Evolutionary conservation across 331 rosid species (phyloP).

Genomic region (Prunus yedoensis): DNA sequence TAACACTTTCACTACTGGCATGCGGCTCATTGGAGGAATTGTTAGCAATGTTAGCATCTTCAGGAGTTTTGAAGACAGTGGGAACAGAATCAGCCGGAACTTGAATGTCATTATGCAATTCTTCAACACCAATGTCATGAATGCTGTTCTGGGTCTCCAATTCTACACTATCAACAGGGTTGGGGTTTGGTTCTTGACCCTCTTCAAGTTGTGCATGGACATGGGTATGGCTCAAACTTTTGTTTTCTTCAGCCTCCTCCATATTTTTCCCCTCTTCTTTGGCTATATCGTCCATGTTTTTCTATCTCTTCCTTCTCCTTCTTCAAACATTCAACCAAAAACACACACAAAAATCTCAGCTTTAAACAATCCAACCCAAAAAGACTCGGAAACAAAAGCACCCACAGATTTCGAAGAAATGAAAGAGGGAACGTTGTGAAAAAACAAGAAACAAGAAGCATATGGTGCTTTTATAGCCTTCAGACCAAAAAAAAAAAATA

Average conservation of each 20-base stretch:
- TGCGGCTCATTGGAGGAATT: background rate
- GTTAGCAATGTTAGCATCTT: background rate
- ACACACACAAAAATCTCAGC: background rate
- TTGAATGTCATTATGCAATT: background rate
- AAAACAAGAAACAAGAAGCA: background rate
- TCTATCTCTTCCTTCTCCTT: background rate
- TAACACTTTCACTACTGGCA: background rate
- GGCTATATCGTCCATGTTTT: slow-evolving; percentile 10
- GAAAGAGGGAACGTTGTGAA: background rate
- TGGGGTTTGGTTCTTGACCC: slow-evolving; percentile 3
- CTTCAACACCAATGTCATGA: slow-evolving; percentile 6
- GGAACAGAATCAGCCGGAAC: background rate
- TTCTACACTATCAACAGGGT: background rate
- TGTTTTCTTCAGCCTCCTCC: background rate
- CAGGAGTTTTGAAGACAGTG: background rate
- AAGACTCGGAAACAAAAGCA: background rate
- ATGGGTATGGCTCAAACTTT: background rate
- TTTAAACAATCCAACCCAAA: background rate
- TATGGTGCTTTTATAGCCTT: too few relatives aligned
- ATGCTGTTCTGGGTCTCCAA: slow-evolving; percentile 11
- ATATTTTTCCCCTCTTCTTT: background rate
- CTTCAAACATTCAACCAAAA: slow-evolving; percentile 3
- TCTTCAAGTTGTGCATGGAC: background rate
- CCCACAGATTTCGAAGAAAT: background rate
- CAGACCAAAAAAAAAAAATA: too few relatives aligned